These are phyloP conservation scores for Xanthoconium purpureum DNA, from an alignment of 768 basidiomycete genomes.

Conservation along the genomic window DNA sequence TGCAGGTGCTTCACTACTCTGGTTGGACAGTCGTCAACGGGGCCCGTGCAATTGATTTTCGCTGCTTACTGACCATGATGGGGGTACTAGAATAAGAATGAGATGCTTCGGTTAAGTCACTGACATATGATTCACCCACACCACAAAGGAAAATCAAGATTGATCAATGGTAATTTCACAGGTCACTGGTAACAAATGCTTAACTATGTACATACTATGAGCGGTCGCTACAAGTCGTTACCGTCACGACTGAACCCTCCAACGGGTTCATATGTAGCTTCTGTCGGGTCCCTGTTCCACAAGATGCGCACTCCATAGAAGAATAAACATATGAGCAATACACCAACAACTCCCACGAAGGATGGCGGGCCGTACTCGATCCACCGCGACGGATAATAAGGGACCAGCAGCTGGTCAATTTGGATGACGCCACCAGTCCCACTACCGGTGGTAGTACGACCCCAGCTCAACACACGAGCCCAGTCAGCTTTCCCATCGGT, in stretches of 20 bases:
- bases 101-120: background rate
- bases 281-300: constrained; percentile 73
- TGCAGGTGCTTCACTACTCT: constrained; percentile 27
- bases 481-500: constrained; percentile 60
- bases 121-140: constrained; percentile 31
- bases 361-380: constrained; percentile 67
- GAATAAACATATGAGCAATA: constrained; percentile 61
- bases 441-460: constrained; percentile 67
- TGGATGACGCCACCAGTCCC: constrained; percentile 86
- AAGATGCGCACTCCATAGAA: constrained; percentile 68
- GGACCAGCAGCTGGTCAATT: constrained; percentile 79
- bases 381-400: constrained; percentile 89
- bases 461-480: constrained; percentile 68
- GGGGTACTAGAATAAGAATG: constrained; percentile 10
- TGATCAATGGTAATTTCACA: constrained; percentile 7
- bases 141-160: background rate
- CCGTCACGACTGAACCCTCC: constrained; percentile 73
- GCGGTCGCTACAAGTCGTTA: constrained; percentile 28
- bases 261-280: constrained; percentile 87
- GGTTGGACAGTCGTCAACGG: constrained; percentile 6
- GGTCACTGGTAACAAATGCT: constrained; percentile 10
- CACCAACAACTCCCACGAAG: constrained; percentile 56
- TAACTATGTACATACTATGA: constrained; percentile 13
- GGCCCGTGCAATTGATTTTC: background rate
- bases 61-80: constrained; percentile 25